Evolutionary conservation across 1,139 yeast species (phyloP).

Genomic region (Meyerozyma sp.): DNA sequence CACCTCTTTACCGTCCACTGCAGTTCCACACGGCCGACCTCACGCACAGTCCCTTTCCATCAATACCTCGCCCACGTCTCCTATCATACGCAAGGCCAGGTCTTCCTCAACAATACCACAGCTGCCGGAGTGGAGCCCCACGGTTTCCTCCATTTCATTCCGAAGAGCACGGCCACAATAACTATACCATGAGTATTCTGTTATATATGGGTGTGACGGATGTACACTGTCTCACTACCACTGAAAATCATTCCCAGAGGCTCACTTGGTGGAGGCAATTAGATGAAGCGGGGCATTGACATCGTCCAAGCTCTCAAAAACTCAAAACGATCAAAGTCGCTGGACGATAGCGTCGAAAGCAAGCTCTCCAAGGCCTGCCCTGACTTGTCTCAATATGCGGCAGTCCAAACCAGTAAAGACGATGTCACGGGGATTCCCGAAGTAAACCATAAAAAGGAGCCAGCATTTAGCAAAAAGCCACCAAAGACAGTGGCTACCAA

Average conservation of each 20-base stretch:
- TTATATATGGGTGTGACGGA: not conserved
- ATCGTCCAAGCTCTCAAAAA: not conserved
- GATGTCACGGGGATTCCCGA: too few species aligned
- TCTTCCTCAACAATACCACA: not conserved
- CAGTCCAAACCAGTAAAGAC: too few species aligned
- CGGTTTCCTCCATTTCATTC: not conserved
- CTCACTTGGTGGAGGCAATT: not conserved
- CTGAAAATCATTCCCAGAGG: not conserved
- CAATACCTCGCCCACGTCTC: not conserved
- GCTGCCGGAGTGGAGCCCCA: conserved; percentile 1
- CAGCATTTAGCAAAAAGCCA: not conserved
- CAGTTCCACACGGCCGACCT: not conserved
- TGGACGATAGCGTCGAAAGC: too few species aligned
- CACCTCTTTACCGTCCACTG: not conserved
- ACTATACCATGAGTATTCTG: not conserved
- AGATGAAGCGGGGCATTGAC: not conserved
- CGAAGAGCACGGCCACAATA: not conserved
- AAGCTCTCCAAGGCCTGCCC: too few species aligned
- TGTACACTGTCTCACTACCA: not conserved
- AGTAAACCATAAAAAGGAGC: too few species aligned
- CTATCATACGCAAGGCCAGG: not conserved
- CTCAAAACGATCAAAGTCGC: not conserved
- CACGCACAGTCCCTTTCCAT: conserved; percentile 1
- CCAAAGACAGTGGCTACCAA: not conserved
- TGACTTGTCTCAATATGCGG: too few species aligned